phyloP scores from a whole-genome alignment of 2,329 filamentous ascomycete genomes.

The Neurospora sp. region DNA sequence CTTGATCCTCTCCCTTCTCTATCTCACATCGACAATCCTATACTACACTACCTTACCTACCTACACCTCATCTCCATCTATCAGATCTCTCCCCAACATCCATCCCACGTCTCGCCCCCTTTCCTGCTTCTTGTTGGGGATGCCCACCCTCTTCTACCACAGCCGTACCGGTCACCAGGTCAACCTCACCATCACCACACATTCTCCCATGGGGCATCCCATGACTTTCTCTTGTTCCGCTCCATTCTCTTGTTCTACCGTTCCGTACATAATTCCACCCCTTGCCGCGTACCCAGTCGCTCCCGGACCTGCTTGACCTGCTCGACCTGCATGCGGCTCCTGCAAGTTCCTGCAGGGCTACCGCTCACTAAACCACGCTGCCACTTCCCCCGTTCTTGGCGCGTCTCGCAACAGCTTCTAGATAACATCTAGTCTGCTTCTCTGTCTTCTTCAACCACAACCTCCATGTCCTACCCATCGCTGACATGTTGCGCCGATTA shows the following conservation, averaged over 20 bases:
- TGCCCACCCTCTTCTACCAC: constrained; percentile 6
- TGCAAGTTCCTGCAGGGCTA: constrained; percentile 14
- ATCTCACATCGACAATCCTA: not conserved
- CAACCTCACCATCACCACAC: not conserved
- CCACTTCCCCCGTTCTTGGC: constrained; percentile 8
- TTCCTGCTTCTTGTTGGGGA: constrained; percentile 4
- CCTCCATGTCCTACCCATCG: constrained; percentile 12
- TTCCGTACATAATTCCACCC: not conserved
- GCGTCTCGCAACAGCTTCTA: not conserved
- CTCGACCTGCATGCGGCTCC: constrained; percentile 19
- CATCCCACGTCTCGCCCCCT: not conserved
- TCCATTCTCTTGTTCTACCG: not conserved
- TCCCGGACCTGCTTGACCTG: not conserved
- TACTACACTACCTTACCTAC: not conserved
- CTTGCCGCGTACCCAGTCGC: not conserved
- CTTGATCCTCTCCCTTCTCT: not conserved
- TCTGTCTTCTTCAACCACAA: not conserved
- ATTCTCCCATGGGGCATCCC: not conserved
- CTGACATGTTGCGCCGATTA: constrained; percentile 35
- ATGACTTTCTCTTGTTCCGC: not conserved
- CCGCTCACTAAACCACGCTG: constrained; percentile 10
- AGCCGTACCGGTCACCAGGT: not conserved
- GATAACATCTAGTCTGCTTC: not conserved
- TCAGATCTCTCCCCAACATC: not conserved
- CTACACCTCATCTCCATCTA: not conserved